Evolutionary conservation across 257 asterid species (phyloP), one percentile per base, ranked within the genome.

Genomic region (Forsythia suspensa): DNA sequence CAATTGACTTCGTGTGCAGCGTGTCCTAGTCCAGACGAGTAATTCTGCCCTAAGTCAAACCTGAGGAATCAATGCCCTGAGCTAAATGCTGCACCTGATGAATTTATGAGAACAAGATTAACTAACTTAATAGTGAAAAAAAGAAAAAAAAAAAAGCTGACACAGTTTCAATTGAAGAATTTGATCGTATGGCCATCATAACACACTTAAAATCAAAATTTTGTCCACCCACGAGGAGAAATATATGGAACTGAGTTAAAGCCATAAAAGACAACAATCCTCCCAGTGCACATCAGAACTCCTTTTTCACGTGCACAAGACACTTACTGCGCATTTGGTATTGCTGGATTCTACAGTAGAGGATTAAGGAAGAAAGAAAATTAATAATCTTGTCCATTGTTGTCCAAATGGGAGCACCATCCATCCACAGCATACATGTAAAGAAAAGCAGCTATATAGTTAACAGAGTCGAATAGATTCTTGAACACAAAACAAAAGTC

Each of bases 1-100:
- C 83, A 55, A 84, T 16, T 16, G 85, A 81, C 67, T 48, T 68
- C 20, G 34, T 34, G 41, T 80, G 80, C 67, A 43, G 71, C 13
- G 34, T 34, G 41, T 79, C 79, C 15, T 68, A 85, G 24, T 80
- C 81, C 11, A 52, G n/a, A 41, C 73, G 83, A 57, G 78, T 81
- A 63, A n/a, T 52, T 69, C 20, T 43, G 72, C 83, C 89, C 10
- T 80, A 39, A 55, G 84, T 57, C 36, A 87, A 66, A 76, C 77
- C 81, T 24, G 83, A 75, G 42, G 61, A 8, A 68, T 86, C 90
- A 16, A 20, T 74, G 74, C 74, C 91, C 80, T 77, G 76, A 21
- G 73, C 81, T 69, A 92, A 81, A 77, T 68, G 81, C 77, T 84
- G 87, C 69, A 82, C 90, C 98, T 94, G 88, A 59, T 74, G 70